Evolutionary conservation across 148 eudicot genomes (phyloP), one percentile per base, ranked within the genome.

Genomic region (Fagopyrum esculentum): DNA sequence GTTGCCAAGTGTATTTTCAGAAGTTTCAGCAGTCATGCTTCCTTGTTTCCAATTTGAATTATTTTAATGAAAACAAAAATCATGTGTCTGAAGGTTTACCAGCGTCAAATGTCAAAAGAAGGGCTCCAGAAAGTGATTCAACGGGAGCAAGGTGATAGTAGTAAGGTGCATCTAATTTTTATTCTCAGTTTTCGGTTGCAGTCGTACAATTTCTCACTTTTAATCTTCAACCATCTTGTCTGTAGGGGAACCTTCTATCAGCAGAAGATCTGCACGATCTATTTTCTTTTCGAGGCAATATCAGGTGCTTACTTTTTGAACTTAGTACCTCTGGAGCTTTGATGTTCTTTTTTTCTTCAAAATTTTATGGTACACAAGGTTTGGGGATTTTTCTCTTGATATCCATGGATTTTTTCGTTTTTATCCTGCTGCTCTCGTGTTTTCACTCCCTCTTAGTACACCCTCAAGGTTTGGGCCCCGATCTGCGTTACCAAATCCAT

Each of bases 21-120:
- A 66, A 66, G 16, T 66, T 66, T 2, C 10, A 9, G 71, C 71
- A 66, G 6, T 43, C 19, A 40, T 40, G n/a, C 3, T 66, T 66
- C 9, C 71, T 12, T 13, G 71, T 40, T 66, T 66, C 8, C 71
- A 2, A 40, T 66, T 26, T 35, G 17, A 40, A 66, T 66, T 12
- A 66, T 66, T 12, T 30, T 40, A 66, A 35, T 43, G 19, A 45
- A 71, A 60, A 44, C 40, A 35, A 30, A 30, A 46, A 17, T 45
- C 45, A 76, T 57, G 50, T 59, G 12, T 80, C 19, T 88, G 83
- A 80, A 96, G 99, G 99, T 96, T 51, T 96, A 85, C 87, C 99
- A 92, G 91, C 99, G 99, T 74, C 99, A 96, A 86, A 96, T 96
- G 99, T 96, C 99, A 61, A 96, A 96, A 86, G 99, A 96, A 90